Evolutionary conservation across 768 basidiomycete genomes (phyloP).

Genomic region (Ramaria rubella): DNA sequence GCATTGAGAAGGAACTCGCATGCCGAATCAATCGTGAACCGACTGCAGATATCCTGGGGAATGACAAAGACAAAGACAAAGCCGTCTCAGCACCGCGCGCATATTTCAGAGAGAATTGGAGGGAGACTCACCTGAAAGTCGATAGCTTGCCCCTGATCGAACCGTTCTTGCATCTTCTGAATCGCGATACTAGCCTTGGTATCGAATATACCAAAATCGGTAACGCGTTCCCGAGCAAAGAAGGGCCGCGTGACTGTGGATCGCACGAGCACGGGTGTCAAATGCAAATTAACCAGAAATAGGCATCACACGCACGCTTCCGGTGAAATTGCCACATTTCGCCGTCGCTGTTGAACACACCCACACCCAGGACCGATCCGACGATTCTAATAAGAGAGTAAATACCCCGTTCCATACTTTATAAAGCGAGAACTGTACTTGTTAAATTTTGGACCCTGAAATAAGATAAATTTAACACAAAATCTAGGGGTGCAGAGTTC

Average conservation of each 20-base stretch:
- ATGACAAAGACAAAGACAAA: no score
- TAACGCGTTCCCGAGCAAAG: constrained; percentile 55
- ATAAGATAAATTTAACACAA: neutral
- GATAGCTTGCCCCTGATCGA: constrained; percentile 41
- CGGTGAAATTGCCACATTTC: constrained; percentile 57
- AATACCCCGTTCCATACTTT: neutral
- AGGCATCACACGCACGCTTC: neutral
- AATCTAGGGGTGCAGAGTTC: neutral
- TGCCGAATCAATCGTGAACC: constrained; percentile 55
- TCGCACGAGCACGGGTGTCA: neutral
- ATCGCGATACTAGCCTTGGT: constrained; percentile 44
- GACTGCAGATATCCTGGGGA: constrained; percentile 41
- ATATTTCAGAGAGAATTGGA: constrained; percentile 11
- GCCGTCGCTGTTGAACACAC: constrained; percentile 25
- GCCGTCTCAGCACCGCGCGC: constrained; percentile 15
- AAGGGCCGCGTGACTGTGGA: constrained; percentile 55
- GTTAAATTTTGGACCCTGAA: neutral
- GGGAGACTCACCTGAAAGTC: constrained; percentile 44
- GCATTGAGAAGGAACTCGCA: constrained; percentile 51
- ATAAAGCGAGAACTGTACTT: neutral
- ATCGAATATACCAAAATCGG: constrained; percentile 58
- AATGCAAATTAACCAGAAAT: constrained; percentile 6
- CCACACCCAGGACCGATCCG: constrained; percentile 11
- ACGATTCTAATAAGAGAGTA: constrained; percentile 2
- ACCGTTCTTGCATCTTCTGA: constrained; percentile 34